These are phyloP conservation scores for Gossypioides kirkii DNA, from an alignment of 345 rosid genomes.

Conservation along the genomic window DNA sequence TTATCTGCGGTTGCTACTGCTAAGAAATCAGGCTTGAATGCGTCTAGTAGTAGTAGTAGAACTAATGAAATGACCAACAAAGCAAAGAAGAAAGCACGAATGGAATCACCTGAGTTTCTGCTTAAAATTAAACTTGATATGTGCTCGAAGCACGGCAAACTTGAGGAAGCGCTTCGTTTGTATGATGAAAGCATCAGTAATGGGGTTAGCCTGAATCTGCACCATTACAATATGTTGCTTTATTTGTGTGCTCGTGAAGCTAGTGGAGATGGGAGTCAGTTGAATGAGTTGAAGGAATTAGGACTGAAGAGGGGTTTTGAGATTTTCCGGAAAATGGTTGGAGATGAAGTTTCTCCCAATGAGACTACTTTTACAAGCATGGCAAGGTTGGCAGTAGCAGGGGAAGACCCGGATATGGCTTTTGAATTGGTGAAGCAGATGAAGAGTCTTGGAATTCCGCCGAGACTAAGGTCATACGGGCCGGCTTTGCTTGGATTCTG, in stretches of 20 bases:
- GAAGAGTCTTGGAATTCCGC: conserved; percentile 59
- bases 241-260: conserved; percentile 65
- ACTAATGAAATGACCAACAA: conserved; percentile 32
- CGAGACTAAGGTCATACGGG: conserved; percentile 81
- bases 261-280: conserved; percentile 21
- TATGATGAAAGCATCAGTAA: conserved; percentile 67
- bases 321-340: conserved; percentile 70
- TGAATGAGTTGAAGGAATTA: conserved; percentile 25
- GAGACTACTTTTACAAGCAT: conserved; percentile 86
- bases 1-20: conserved; percentile 35
- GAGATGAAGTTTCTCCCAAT: conserved; percentile 59
- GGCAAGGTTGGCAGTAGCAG: conserved; percentile 70
- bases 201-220: conserved; percentile 41
- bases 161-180: conserved; percentile 68
- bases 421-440: conserved; percentile 80
- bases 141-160: conserved; percentile 62
- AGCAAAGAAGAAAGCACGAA: conserved; percentile 42
- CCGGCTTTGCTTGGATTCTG: conserved; percentile 84
- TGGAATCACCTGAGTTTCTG: conserved; percentile 54
- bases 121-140: conserved; percentile 51
- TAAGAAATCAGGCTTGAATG: neutral
- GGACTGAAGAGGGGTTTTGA: conserved; percentile 66
- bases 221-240: conserved; percentile 70
- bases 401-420: conserved; percentile 87
- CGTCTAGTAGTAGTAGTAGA: conserved; percentile 21